A percentile compares a stretch with the other conserved stretches of the same genome.
These are phyloP conservation scores for Aspergillus olivimuriae DNA, from an alignment of 495 filamentous ascomycete species.

Conservation along the genomic window DNA sequence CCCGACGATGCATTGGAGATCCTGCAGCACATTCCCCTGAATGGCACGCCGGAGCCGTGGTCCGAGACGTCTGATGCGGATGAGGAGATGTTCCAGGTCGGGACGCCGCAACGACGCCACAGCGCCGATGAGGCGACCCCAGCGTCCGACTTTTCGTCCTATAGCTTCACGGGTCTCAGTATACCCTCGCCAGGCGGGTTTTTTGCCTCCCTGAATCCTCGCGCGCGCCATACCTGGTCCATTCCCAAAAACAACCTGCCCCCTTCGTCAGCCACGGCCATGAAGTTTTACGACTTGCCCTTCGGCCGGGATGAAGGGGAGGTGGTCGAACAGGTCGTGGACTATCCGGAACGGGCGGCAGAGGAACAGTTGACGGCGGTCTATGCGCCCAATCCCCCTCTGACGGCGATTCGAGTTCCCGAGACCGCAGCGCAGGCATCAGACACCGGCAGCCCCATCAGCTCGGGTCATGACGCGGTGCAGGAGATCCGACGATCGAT, in stretches of 20 bases:
- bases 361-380: constrained; percentile 40
- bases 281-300: constrained; percentile 77
- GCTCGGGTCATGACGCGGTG: constrained; percentile 23
- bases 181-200: constrained; percentile 89
- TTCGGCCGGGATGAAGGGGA: constrained; percentile 50
- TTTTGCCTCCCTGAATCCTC: constrained; percentile 71
- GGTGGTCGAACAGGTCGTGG: constrained; percentile 62
- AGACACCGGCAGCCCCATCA: constrained; percentile 27
- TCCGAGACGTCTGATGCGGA: constrained; percentile 42
- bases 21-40: constrained; percentile 64
- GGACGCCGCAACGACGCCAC: constrained; percentile 23
- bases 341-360: constrained; percentile 46
- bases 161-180: constrained; percentile 62
- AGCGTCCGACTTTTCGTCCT: constrained; percentile 40
- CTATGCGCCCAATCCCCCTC: constrained; percentile 51
- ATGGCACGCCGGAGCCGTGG: constrained; percentile 41
- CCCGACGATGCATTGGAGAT: constrained; percentile 73
- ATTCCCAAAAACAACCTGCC: constrained; percentile 40
- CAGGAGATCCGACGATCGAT: constrained; percentile 30
- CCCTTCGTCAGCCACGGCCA: constrained; percentile 72
- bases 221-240: constrained; percentile 72
- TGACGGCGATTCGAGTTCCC: constrained; percentile 51
- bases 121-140: constrained; percentile 42
- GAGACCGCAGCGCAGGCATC: constrained; percentile 18
- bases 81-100: constrained; percentile 42